phyloP scores from a whole-genome alignment of 352 stramenopile species.

The Globisporangium iwayamae region DNA sequence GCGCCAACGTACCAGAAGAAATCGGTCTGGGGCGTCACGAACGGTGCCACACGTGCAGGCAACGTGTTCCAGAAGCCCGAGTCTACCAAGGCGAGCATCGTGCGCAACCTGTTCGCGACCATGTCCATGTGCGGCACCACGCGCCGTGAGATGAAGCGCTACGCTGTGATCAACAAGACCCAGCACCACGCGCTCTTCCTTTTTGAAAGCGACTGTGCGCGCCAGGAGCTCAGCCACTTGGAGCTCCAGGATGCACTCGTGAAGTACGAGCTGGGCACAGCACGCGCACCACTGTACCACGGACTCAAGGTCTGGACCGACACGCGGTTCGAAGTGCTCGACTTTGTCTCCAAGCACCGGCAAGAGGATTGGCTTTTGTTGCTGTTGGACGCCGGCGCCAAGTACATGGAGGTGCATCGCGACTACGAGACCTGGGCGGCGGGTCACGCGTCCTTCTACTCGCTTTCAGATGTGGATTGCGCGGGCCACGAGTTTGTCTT shows the following conservation, averaged over 20 bases:
- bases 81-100: background rate
- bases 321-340: slow-evolving; percentile 10
- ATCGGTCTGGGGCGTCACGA: slow-evolving; percentile 34
- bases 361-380: slow-evolving; percentile 18
- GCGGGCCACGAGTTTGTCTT: slow-evolving; percentile 18
- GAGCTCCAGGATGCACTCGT: slow-evolving; percentile 13
- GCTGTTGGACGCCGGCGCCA: slow-evolving; percentile 16
- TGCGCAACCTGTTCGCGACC: background rate
- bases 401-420: slow-evolving; percentile 13
- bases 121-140: slow-evolving; percentile 4
- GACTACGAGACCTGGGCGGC: slow-evolving; percentile 5
- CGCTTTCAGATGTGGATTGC: slow-evolving; percentile 12
- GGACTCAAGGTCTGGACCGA: slow-evolving; percentile 16
- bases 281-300: slow-evolving; percentile 9
- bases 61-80: slow-evolving; percentile 20
- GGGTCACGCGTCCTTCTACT: slow-evolving; percentile 16
- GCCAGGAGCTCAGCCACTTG: slow-evolving; percentile 14
- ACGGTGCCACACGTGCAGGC: slow-evolving; percentile 29
- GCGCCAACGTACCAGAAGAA: slow-evolving; percentile 10
- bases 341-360: slow-evolving; percentile 15
- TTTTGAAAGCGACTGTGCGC: slow-evolving; percentile 16
- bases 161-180: slow-evolving; percentile 23
- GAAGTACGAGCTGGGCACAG: slow-evolving; percentile 14
- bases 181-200: slow-evolving; percentile 18
- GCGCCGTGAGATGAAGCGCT: slow-evolving; percentile 7